phyloP scores from a whole-genome alignment of 139 green algal species.

The Chlorella sp. region DNA sequence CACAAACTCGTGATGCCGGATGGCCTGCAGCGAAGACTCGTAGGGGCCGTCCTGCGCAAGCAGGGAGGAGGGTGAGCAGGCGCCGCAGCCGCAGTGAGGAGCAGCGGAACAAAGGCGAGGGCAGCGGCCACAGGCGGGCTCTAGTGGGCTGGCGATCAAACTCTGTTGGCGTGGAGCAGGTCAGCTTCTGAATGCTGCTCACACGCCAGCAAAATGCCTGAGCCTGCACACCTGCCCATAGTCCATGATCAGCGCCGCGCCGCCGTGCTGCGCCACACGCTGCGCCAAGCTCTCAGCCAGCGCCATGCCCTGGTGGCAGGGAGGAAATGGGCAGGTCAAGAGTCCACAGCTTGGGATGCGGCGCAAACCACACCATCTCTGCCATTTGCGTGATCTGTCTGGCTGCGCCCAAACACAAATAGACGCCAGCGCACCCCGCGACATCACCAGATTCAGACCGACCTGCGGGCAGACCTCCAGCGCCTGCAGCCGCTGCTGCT shows the following conservation, averaged over 20 bases:
- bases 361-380: too few relatives aligned
- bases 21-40: conserved; percentile 73
- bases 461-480: conserved; percentile 67
- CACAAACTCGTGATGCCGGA: conserved; percentile 70
- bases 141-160: too few relatives aligned
- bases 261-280: conserved; percentile 72
- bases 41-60: conserved; percentile 69
- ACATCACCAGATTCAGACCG: not conserved
- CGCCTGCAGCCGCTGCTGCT: conserved; percentile 32
- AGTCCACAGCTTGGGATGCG: too few relatives aligned
- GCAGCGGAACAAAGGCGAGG: not conserved
- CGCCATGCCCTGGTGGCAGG: conserved; percentile 59
- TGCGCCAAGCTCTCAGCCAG: conserved; percentile 69
- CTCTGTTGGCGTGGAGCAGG: not conserved
- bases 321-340: not conserved
- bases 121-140: too few relatives aligned
- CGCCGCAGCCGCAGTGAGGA: not conserved
- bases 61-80: too few relatives aligned
- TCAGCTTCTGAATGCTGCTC: not conserved
- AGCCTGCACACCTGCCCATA: conserved; percentile 74
- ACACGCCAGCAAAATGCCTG: not conserved
- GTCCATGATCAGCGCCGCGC: conserved; percentile 94
- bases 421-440: not conserved
- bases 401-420: too few relatives aligned
- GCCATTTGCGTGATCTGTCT: too few relatives aligned